Percentiles rank a stretch among this genome's conserved stretches.
These are phyloP conservation scores for Delonix regia DNA, from an alignment of 306 rosid species.

Conservation along the genomic window DNA sequence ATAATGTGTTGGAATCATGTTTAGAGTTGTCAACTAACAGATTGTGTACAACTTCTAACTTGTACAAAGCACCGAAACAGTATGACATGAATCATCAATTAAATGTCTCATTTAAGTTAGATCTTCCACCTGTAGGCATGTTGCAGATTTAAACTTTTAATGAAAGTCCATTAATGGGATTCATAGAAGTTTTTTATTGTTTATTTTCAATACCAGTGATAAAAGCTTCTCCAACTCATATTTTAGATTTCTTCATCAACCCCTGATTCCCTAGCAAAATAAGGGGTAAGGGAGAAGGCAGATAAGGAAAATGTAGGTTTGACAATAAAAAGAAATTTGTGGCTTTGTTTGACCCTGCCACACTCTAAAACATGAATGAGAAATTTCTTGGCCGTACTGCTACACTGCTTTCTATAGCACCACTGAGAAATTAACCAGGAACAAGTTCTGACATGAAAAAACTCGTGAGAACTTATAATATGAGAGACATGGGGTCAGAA, in stretches of 20 bases:
- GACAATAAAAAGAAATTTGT: background rate
- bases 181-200: background rate
- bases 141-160: background rate
- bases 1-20: background rate
- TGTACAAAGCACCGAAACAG: background rate
- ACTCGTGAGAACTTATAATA: background rate
- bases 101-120: background rate
- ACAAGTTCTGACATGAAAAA: background rate
- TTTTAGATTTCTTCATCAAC: constrained; percentile 7
- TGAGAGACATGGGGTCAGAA: background rate
- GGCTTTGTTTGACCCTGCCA: background rate
- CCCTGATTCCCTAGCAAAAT: background rate
- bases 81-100: background rate
- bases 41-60: background rate
- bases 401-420: constrained; percentile 5
- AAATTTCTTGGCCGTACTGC: background rate
- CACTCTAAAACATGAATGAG: background rate
- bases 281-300: background rate
- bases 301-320: background rate
- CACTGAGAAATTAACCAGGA: background rate
- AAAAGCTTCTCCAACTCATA: constrained; percentile 3
- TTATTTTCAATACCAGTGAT: background rate
- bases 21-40: background rate
- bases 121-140: constrained; percentile 8
- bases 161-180: background rate